phyloP scores from a whole-genome alignment of 75 land plant genomes.

The Picea sitchensis region DNA sequence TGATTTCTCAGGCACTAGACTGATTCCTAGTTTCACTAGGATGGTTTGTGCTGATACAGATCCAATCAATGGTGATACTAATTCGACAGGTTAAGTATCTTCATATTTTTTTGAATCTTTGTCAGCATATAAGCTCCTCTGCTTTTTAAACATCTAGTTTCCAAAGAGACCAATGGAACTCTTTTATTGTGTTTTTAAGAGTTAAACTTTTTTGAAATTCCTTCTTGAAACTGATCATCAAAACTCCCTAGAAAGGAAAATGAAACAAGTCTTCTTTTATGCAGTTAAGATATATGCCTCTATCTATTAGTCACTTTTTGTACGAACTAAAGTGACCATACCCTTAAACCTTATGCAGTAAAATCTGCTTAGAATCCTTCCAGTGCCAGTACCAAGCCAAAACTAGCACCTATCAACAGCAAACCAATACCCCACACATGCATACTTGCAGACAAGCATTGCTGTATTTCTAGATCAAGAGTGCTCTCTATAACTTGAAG shows the following conservation, averaged over 20 bases:
- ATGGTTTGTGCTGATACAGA: not conserved
- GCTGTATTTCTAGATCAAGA: no score
- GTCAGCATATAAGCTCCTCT: not conserved
- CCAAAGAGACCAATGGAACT: not conserved
- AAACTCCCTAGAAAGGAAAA: not conserved
- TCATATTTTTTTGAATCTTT: not conserved
- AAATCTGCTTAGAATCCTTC: not conserved
- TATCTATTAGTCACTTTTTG: not conserved
- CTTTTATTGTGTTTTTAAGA: not conserved
- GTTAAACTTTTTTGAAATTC: not conserved
- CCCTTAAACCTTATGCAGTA: not conserved
- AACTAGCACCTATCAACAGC: no score
- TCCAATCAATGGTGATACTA: not conserved
- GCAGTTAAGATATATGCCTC: not conserved
- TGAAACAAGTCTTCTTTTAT: not conserved
- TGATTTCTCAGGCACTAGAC: not conserved
- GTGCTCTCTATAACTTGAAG: no score
- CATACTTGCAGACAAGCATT: no score
- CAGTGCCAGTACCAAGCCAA: not conserved
- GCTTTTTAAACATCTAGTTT: not conserved
- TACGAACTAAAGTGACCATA: not conserved
- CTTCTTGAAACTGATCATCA: not conserved
- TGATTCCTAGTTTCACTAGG: not conserved
- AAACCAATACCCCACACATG: no score
- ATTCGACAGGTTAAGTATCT: constrained; percentile 5